Percentiles rank a stretch among this genome's conserved stretches.
Conservation (phyloP, 1,284 basidiomycete species). For the Ceratobasidium sp. region DNA sequence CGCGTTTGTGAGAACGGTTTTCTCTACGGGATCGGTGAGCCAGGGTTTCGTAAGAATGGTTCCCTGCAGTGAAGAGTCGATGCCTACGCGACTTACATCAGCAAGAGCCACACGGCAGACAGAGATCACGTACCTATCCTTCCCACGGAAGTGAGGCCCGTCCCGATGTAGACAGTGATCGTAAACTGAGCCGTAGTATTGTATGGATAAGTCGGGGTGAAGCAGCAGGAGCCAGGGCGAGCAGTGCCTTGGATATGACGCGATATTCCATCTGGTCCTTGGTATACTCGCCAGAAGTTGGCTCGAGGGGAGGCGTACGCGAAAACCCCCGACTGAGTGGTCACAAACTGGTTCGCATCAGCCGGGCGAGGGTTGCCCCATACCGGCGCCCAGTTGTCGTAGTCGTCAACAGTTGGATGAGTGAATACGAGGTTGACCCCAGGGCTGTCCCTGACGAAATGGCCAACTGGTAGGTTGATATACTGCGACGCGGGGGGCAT, state of each 20-base stretch:
- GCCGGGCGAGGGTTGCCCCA: constrained; percentile 62
- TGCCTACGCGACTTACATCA: background rate
- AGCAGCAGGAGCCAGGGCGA: constrained; percentile 66
- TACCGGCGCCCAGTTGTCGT: constrained; percentile 68
- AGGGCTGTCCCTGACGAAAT: constrained; percentile 64
- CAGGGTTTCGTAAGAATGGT: constrained; percentile 62
- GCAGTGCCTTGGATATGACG: constrained; percentile 70
- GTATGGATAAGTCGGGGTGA: constrained; percentile 60
- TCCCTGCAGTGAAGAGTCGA: constrained; percentile 57
- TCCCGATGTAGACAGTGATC: constrained; percentile 63
- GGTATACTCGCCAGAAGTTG: constrained; percentile 68
- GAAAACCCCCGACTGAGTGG: constrained; percentile 61
- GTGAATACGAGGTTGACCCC: constrained; percentile 72
- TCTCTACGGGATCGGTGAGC: constrained; percentile 65
- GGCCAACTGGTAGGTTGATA: constrained; percentile 68
- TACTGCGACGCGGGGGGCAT: constrained; percentile 60
- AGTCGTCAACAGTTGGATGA: constrained; percentile 64
- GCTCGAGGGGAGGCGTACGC: constrained; percentile 64
- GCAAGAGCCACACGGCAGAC: constrained; percentile 37
- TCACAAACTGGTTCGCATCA: constrained; percentile 64
- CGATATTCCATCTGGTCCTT: constrained; percentile 56
- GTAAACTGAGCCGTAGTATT: constrained; percentile 63
- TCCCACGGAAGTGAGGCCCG: constrained; percentile 66
- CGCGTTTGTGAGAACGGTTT: constrained; percentile 57
- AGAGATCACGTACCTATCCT: constrained; percentile 58